phyloP scores from a whole-genome alignment of 495 filamentous ascomycete species.

The Tuber indicum region DNA sequence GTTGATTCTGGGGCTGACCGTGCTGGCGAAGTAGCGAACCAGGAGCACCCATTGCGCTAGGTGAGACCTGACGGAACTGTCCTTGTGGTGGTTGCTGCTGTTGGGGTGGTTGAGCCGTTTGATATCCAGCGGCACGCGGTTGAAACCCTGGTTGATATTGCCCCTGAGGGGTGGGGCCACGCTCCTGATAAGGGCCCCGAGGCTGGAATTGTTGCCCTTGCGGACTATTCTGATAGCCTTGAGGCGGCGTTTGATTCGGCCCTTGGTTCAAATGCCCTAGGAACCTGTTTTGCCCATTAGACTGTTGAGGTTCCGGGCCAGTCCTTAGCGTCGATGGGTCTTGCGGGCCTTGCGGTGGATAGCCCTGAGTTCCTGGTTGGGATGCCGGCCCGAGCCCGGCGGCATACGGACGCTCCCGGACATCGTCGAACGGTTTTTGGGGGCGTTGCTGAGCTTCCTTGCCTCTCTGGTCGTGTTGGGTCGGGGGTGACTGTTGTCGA shows the following conservation, averaged over 20 bases:
- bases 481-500: conserved; percentile 22
- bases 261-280: conserved; percentile 5
- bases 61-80: conserved; percentile 11
- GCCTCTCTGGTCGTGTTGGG: conserved; percentile 8
- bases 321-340: background rate
- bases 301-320: conserved; percentile 13
- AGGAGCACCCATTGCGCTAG: background rate
- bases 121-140: background rate
- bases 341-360: conserved; percentile 13
- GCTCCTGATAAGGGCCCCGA: conserved; percentile 7
- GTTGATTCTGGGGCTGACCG: conserved; percentile 19
- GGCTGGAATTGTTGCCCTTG: conserved; percentile 8
- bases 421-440: background rate
- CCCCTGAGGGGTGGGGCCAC: background rate
- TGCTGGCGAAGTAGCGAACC: background rate
- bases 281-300: background rate
- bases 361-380: background rate
- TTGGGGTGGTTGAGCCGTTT: background rate
- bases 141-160: conserved; percentile 23
- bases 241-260: background rate
- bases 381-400: background rate
- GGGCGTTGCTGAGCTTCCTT: background rate
- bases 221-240: background rate
- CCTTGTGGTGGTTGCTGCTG: conserved; percentile 21
- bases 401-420: background rate